These are phyloP conservation scores for Acanthamoeba castellanii DNA, from an alignment of 208 protist species.

Conservation along the genomic window DNA sequence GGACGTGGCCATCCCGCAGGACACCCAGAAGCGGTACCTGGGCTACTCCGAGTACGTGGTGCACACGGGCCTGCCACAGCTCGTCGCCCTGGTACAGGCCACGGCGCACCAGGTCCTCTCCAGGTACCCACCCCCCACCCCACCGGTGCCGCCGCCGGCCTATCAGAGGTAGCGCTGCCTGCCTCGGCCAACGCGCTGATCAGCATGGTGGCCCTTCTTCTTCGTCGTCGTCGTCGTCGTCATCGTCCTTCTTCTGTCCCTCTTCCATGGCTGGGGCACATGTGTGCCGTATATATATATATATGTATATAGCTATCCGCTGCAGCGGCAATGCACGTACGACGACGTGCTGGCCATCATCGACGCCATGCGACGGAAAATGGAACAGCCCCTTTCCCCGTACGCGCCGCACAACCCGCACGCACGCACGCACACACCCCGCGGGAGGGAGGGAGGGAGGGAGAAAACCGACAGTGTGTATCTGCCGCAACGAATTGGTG, in stretches of 20 bases:
- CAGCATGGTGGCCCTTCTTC: too few relatives aligned
- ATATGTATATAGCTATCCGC: slow-evolving; percentile 22
- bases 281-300: too few relatives aligned
- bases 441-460: too few relatives aligned
- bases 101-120: background rate
- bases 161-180: too few relatives aligned
- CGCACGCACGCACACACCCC: too few relatives aligned
- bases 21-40: slow-evolving; percentile 2
- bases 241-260: too few relatives aligned
- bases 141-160: background rate
- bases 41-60: background rate
- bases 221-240: too few relatives aligned
- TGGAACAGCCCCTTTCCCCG: background rate
- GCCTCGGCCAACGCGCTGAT: too few relatives aligned
- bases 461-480: too few relatives aligned
- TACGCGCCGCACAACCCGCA: background rate
- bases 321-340: background rate
- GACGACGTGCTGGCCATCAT: slow-evolving; percentile 7
- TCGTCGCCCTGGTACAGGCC: background rate
- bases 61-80: background rate
- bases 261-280: too few relatives aligned
- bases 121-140: background rate
- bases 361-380: background rate
- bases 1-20: background rate
- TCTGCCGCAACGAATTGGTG: too few relatives aligned